A percentile compares a stretch with the other conserved stretches of the same genome.
phyloP scores from a whole-genome alignment of 1,139 yeast genomes.

The Geotrichum citri-aurantii region DNA sequence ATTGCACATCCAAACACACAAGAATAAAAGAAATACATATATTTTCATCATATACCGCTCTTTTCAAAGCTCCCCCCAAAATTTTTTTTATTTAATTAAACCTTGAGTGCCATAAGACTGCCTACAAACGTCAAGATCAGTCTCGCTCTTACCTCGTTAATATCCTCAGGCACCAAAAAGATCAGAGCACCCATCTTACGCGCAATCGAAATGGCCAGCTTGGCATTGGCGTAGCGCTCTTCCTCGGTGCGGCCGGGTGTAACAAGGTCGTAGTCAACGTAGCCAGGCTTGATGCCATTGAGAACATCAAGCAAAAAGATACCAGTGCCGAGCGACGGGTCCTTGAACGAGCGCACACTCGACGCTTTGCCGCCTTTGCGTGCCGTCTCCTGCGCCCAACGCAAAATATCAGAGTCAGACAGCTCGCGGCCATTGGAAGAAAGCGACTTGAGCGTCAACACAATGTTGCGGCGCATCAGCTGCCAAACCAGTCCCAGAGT shows the following conservation, averaged over 20 bases:
- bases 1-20: too few relatives aligned
- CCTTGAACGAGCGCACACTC: slow-evolving; percentile 77
- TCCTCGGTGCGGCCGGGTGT: slow-evolving; percentile 73
- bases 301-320: slow-evolving; percentile 82
- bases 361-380: slow-evolving; percentile 71
- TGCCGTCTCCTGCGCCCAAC: slow-evolving; percentile 89
- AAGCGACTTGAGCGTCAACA: slow-evolving; percentile 69
- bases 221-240: slow-evolving; percentile 88
- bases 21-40: background rate
- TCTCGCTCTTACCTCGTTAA: slow-evolving; percentile 90
- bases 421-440: slow-evolving; percentile 68
- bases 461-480: slow-evolving; percentile 93
- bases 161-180: slow-evolving; percentile 99
- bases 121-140: slow-evolving; percentile 92
- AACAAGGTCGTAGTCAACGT: slow-evolving; percentile 91
- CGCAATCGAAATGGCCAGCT: slow-evolving; percentile 94
- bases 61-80: too few relatives aligned
- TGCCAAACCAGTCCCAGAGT: slow-evolving; percentile 98
- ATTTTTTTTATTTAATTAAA: background rate
- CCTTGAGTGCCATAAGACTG: slow-evolving; percentile 67
- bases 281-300: slow-evolving; percentile 93
- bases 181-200: slow-evolving; percentile 96
- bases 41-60: too few relatives aligned
- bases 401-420: slow-evolving; percentile 77
- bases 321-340: slow-evolving; percentile 66